Conservation (phyloP, 2,329 filamentous ascomycete genomes). For the Aspergillus eucalypticola region DNA sequence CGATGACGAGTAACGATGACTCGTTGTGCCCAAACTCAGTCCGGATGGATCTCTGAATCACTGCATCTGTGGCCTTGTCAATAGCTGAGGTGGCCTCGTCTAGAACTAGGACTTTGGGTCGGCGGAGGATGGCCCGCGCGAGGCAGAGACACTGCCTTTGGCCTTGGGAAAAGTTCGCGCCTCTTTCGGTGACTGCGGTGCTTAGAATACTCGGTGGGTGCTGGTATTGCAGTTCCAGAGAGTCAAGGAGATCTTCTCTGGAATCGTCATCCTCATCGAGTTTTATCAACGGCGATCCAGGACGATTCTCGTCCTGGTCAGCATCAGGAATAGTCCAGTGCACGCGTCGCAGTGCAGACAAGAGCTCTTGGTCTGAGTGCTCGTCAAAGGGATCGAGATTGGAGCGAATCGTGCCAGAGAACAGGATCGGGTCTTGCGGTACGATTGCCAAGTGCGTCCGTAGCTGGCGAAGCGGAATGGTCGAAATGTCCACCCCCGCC, state of each 20-base stretch:
- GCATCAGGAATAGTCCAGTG: constrained; percentile 52
- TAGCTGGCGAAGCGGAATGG: constrained; percentile 52
- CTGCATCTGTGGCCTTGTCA: constrained; percentile 70
- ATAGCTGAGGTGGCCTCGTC: constrained; percentile 78
- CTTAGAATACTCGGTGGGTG: background rate
- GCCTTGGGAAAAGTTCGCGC: constrained; percentile 56
- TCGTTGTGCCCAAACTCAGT: constrained; percentile 62
- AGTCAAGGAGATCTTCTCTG: background rate
- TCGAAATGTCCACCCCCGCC: constrained; percentile 50
- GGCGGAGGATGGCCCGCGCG: constrained; percentile 56
- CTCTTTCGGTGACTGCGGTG: constrained; percentile 68
- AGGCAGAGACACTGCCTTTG: constrained; percentile 27
- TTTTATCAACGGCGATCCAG: background rate
- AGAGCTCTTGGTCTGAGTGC: constrained; percentile 66
- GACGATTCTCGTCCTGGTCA: background rate
- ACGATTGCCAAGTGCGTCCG: constrained; percentile 74
- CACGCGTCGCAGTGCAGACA: constrained; percentile 66
- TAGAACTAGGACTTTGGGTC: constrained; percentile 73
- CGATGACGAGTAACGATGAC: constrained; percentile 70
- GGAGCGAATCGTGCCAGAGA: constrained; percentile 71
- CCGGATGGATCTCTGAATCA: constrained; percentile 71
- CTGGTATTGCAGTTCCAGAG: background rate
- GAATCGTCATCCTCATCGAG: background rate
- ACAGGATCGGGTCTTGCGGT: constrained; percentile 77
- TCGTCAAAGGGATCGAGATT: constrained; percentile 76